Evolutionary conservation across 2,329 filamentous ascomycete genomes (phyloP).

Genomic region (Dichotomopilus funicola): DNA sequence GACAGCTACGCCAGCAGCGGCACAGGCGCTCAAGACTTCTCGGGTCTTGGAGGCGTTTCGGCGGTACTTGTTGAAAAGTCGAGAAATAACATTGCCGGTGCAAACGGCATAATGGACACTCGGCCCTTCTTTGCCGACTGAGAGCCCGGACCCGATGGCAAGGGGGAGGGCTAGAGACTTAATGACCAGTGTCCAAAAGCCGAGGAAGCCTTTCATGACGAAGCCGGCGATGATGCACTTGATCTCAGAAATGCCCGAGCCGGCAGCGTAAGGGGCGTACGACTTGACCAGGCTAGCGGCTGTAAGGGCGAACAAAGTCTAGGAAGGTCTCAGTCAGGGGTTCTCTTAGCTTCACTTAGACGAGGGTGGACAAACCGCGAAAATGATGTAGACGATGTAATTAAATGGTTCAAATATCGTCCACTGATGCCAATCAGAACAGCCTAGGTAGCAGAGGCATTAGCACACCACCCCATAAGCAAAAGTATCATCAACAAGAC

Average conservation of each 20-base stretch:
- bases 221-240: conserved; percentile 99
- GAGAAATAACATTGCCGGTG: conserved; percentile 91
- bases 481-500: conserved; percentile 9
- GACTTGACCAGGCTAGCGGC: conserved; percentile 80
- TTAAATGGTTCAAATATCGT: conserved; percentile 70
- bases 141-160: conserved; percentile 87
- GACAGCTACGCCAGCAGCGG: conserved; percentile 89
- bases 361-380: conserved; percentile 51
- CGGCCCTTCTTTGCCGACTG: conserved; percentile 93
- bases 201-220: conserved; percentile 97
- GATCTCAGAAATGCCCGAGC: conserved; percentile 96
- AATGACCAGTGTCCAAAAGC: conserved; percentile 84
- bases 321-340: conserved; percentile 14
- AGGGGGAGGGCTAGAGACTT: conserved; percentile 88
- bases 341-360: conserved; percentile 21
- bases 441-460: conserved; percentile 49
- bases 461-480: too few species aligned
- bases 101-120: conserved; percentile 99
- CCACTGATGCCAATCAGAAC: conserved; percentile 85
- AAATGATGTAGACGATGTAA: conserved; percentile 81
- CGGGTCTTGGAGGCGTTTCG: conserved; percentile 88
- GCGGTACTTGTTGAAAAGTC: conserved; percentile 87
- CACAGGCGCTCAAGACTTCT: conserved; percentile 90
- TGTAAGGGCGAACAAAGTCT: conserved; percentile 73
- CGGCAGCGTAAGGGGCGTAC: conserved; percentile 92